Evolutionary conservation across 2,329 filamentous ascomycete genomes (phyloP), one percentile per base, ranked within the genome.

Genomic region (Fusarium brevicatenulatum): DNA sequence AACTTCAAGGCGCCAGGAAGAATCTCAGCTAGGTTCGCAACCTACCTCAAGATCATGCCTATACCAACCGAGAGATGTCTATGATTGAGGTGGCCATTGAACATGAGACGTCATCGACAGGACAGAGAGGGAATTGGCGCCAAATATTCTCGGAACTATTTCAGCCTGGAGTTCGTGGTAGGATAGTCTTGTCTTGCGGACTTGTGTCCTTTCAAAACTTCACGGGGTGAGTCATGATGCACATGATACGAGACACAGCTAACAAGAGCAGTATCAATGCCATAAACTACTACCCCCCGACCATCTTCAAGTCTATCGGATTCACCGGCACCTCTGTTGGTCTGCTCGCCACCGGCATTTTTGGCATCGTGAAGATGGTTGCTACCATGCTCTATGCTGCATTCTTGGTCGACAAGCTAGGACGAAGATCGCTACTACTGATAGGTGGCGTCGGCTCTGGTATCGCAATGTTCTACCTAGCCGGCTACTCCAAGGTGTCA

Each of bases 301-400:
- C 49, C 7, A 52, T 52, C n/a, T 52, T 52, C n/a, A 23, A 34
- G 16, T 52, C 49, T 1, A 52, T 52, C 6, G 49, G 49, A 11
- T 52, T 52, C 32, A 52, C 30, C 2, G 49, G 49, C 5, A 52
- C 49, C n/a, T 52, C 49, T 19, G 49, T 52, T 23, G 32, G 49
- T 2, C 18, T 52, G 15, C 28, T 52, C 10, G 49, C 30, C n/a
- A 52, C 49, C 9, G 32, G 49, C 5, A 25, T 21, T 7, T 36
- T 52, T 2, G 49, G 49, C 12, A 52, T 52, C 15, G 49, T 52
- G 5, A 52, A 52, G 10, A 52, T 36, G 49, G 49, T n/a, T 25
- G 30, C 49, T 13, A 52, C 30, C 11, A 52, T 52, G 30, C 30
- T 52, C 16, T 52, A 52, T 34, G 32, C n/a, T 7, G 32, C 32